phyloP scores from a whole-genome alignment of 257 asterid species.

The Orobanche coerulescens region DNA sequence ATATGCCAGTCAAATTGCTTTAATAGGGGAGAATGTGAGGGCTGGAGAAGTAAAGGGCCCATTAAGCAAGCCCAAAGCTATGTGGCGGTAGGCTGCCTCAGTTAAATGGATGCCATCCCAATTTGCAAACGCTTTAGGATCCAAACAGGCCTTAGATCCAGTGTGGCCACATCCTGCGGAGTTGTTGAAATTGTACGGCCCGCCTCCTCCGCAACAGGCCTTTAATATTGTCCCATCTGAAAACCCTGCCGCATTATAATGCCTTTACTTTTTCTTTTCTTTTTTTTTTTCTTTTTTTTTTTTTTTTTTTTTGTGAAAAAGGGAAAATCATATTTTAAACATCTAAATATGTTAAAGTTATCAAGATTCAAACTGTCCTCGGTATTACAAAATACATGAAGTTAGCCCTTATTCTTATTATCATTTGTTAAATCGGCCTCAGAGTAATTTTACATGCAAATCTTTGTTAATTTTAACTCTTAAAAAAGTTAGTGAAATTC shows the following conservation, averaged over 20 bases:
- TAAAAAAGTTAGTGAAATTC: no score
- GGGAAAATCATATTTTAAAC: no score
- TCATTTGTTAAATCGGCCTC: no score
- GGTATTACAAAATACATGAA: no score
- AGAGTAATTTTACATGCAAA: no score
- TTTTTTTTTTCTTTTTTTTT: no score
- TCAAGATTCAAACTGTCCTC: no score
- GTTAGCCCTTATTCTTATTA: no score
- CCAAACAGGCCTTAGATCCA: conserved; percentile 52
- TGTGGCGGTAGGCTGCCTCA: conserved; percentile 50
- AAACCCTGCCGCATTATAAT: conserved; percentile 50
- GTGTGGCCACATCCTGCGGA: conserved; percentile 71
- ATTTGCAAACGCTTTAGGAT: conserved; percentile 35
- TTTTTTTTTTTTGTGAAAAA: no score
- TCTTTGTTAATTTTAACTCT: no score
- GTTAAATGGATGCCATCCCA: conserved; percentile 83
- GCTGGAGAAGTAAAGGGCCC: conserved; percentile 50
- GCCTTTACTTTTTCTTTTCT: no score
- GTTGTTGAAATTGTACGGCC: conserved; percentile 67
- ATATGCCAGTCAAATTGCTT: conserved; percentile 12
- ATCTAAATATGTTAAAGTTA: no score
- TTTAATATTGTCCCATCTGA: conserved; percentile 19
- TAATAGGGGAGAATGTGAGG: conserved; percentile 36
- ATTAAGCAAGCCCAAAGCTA: conserved; percentile 44
- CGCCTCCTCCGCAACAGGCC: conserved; percentile 89